A percentile compares a stretch with the other conserved stretches of the same genome.
Evolutionary conservation across 805 yeast species (phyloP).

Genomic region (Candida ortonii): DNA sequence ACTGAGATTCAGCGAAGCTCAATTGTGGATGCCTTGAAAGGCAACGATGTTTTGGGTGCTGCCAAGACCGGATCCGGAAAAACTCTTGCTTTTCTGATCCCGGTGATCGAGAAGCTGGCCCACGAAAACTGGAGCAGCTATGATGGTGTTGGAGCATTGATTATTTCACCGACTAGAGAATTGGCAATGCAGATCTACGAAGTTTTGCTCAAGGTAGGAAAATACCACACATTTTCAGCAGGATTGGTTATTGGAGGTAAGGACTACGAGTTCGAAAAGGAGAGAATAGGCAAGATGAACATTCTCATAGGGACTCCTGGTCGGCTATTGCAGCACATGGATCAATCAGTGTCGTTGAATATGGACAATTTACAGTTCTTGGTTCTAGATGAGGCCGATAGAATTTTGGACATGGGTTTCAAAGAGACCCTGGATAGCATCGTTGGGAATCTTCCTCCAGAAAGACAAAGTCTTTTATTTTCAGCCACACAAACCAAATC

Average conservation of each 20-base stretch:
- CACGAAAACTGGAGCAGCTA: conserved; percentile 72
- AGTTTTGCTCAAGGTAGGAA: conserved; percentile 79
- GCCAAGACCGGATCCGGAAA: conserved; percentile 92
- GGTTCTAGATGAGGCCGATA: conserved; percentile 88
- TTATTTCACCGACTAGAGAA: conserved; percentile 91
- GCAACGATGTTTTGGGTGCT: conserved; percentile 78
- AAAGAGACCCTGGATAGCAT: conserved; percentile 79
- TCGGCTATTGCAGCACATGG: conserved; percentile 83
- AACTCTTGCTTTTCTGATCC: conserved; percentile 81
- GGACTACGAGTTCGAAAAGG: conserved; percentile 77
- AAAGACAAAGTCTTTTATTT: conserved; percentile 79
- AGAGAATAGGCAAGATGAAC: conserved; percentile 74
- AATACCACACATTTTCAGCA: conserved; percentile 71
- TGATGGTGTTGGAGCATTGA: conserved; percentile 87
- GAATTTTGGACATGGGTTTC: conserved; percentile 93
- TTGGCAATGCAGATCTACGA: conserved; percentile 88
- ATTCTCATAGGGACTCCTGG: conserved; percentile 92
- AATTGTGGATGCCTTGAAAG: conserved; percentile 72
- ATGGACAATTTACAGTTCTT: conserved; percentile 70
- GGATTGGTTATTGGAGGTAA: conserved; percentile 94
- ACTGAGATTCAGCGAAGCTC: conserved; percentile 86
- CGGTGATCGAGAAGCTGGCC: conserved; percentile 67
- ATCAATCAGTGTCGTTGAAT: conserved; percentile 81
- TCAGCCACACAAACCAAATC: conserved; percentile 89
- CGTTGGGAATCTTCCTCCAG: conserved; percentile 69